These are phyloP conservation scores for Ascochyta pisi DNA, from an alignment of 2,329 filamentous ascomycete genomes.

Conservation along the genomic window DNA sequence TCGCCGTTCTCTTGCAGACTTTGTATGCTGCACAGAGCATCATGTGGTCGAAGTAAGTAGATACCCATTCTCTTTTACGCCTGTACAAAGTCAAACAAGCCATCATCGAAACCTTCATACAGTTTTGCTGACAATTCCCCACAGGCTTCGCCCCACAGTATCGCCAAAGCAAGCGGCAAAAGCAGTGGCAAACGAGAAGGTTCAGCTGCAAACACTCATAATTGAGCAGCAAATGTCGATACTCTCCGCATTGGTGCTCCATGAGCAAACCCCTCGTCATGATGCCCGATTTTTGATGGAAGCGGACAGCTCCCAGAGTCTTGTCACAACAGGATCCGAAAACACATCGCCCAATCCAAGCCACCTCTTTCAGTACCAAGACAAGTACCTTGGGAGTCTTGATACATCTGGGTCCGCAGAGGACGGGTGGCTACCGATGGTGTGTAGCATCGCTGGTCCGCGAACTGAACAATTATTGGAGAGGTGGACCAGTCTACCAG, in stretches of 20 bases:
- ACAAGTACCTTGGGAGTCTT: conserved; percentile 33
- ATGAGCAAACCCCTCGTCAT: conserved; percentile 23
- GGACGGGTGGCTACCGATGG: conserved; percentile 30
- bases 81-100: background rate
- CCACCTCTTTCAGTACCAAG: conserved; percentile 40
- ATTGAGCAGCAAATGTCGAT: conserved; percentile 51
- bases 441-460: conserved; percentile 33
- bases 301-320: conserved; percentile 38
- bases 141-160: conserved; percentile 40
- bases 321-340: conserved; percentile 19
- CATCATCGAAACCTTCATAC: background rate
- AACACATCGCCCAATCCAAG: conserved; percentile 23
- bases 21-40: conserved; percentile 49
- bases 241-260: conserved; percentile 29
- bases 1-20: conserved; percentile 49
- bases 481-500: conserved; percentile 43
- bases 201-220: conserved; percentile 47
- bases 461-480: conserved; percentile 38
- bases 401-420: conserved; percentile 30
- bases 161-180: conserved; percentile 41
- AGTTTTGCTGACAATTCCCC: background rate
- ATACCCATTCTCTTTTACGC: background rate
- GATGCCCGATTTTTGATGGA: conserved; percentile 38
- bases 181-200: conserved; percentile 45
- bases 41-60: conserved; percentile 48